Evolutionary conservation across 495 filamentous ascomycete species (phyloP).

Genomic region (Sabuloglossum arenarium): DNA sequence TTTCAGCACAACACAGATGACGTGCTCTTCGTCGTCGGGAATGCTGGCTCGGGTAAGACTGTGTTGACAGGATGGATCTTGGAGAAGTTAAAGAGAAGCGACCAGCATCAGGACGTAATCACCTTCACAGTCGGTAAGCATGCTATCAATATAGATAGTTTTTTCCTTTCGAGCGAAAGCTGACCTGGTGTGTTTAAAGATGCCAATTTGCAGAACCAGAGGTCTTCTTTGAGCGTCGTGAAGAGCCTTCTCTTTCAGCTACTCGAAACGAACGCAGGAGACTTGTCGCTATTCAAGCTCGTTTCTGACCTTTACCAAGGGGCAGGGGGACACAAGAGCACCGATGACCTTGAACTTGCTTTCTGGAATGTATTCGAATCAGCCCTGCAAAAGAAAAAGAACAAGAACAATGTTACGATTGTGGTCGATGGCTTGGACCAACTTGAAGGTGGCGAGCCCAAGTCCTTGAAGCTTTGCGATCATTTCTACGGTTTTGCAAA

Average conservation of each 20-base stretch:
- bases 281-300: conserved; percentile 23
- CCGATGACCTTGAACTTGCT: conserved; percentile 22
- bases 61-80: conserved; percentile 36
- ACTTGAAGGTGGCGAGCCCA: conserved; percentile 21
- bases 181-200: not conserved
- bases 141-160: not conserved
- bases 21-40: conserved; percentile 31
- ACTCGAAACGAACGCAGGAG: conserved; percentile 34
- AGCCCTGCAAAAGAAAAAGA: conserved; percentile 21
- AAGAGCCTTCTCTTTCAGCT: conserved; percentile 37
- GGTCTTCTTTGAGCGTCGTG: conserved; percentile 16
- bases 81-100: conserved; percentile 33
- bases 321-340: not conserved
- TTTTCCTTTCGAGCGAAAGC: not conserved
- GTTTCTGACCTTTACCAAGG: conserved; percentile 8
- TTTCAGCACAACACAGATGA: conserved; percentile 31
- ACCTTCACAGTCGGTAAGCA: conserved; percentile 28
- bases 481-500: conserved; percentile 22
- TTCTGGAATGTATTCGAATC: conserved; percentile 34
- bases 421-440: conserved; percentile 40
- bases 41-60: conserved; percentile 35
- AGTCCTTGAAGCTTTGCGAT: conserved; percentile 22
- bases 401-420: conserved; percentile 25
- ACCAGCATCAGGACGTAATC: conserved; percentile 28
- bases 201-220: not conserved